Percentiles rank a stretch among this genome's conserved stretches.
phyloP scores from a whole-genome alignment of 495 filamentous ascomycete genomes.

The Penicillium angulare region DNA sequence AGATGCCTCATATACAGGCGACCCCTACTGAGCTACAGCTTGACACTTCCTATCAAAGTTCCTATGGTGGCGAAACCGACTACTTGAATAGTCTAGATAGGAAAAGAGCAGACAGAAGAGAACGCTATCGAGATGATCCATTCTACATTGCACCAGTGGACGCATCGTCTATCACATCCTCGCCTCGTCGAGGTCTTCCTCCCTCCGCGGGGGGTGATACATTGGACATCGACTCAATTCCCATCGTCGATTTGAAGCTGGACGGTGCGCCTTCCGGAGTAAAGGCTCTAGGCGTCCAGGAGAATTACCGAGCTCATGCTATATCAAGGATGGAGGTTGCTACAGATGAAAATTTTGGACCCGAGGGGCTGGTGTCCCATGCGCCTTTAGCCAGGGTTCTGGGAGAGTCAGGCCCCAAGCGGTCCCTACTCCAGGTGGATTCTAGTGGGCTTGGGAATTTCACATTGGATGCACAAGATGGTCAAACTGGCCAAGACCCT shows the following conservation, averaged over 20 bases:
- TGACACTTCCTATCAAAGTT: constrained; percentile 62
- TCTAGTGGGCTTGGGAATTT: constrained; percentile 72
- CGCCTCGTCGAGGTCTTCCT: constrained; percentile 70
- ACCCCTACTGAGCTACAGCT: constrained; percentile 14
- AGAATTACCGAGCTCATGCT: constrained; percentile 22
- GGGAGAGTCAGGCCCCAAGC: constrained; percentile 42
- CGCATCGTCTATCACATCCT: constrained; percentile 51
- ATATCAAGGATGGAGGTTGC: constrained; percentile 57
- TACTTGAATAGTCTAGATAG: constrained; percentile 62
- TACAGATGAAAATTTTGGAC: constrained; percentile 54
- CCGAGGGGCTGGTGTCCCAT: constrained; percentile 23
- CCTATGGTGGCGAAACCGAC: constrained; percentile 54
- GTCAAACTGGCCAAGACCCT: constrained; percentile 1
- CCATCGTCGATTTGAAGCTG: constrained; percentile 86
- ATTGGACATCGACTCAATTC: constrained; percentile 89
- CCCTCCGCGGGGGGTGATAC: constrained; percentile 67
- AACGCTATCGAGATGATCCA: constrained; percentile 86
- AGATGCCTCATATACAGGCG: constrained; percentile 17
- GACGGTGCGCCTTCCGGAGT: constrained; percentile 36
- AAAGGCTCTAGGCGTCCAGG: constrained; percentile 14
- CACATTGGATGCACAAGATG: constrained; percentile 50
- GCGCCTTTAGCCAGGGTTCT: constrained; percentile 5
- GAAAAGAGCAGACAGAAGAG: constrained; percentile 65
- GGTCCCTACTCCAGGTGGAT: constrained; percentile 74
- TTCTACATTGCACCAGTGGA: constrained; percentile 78